Evolutionary conservation across 2,329 filamentous ascomycete genomes (phyloP), one percentile per base, ranked within the genome.

Genomic region (Botryotinia narcissicola): DNA sequence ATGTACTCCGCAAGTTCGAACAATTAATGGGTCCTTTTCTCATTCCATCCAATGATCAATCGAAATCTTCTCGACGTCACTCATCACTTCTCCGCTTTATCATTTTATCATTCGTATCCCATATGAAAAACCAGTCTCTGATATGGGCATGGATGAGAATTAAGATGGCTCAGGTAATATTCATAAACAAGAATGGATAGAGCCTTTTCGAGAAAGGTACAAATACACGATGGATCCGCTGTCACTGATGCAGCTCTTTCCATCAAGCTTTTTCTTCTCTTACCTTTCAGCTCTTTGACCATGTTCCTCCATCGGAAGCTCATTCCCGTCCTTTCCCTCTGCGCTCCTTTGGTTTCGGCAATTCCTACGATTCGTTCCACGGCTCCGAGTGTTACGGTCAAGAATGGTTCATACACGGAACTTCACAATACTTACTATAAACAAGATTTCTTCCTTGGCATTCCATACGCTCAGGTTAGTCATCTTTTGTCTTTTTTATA

Each of bases 381-480:
- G 9, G 37, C 25, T 2, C 67, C 67, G 0, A 42, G 22, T 46
- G 77, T 74, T 12, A 75, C 77, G 4, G 70, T 78, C 9, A 77
- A 75, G 68, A 79, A 79, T 73, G 78, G 78, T 0, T 73, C 76
- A 16, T 78, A 78, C 54, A 70, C 32, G 51, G 77, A 77, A 14
- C 22, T 77, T 3, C 70, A 78, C 66, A 77, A 75, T 67, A 29
- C 70, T 22, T 46, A 63, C 12, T 78, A 76, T 67, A 73, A 76
- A n/a, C 77, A 79, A 70, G 77, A 79, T 63, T 76, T 78, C 74
- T 79, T 79, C 48, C 76, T 79, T 10, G 77, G 77, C 4, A 75
- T 79, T 51, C 78, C 76, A 0, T 79, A 75, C 72, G 77, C 78
- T 66, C 64, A 76, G 40, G 76, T 77, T 40, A 3, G 59, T 25